Base-by-base conservation (phyloP, 495 filamentous ascomycete genomes). In the Podospora pseudocomata region DNA sequence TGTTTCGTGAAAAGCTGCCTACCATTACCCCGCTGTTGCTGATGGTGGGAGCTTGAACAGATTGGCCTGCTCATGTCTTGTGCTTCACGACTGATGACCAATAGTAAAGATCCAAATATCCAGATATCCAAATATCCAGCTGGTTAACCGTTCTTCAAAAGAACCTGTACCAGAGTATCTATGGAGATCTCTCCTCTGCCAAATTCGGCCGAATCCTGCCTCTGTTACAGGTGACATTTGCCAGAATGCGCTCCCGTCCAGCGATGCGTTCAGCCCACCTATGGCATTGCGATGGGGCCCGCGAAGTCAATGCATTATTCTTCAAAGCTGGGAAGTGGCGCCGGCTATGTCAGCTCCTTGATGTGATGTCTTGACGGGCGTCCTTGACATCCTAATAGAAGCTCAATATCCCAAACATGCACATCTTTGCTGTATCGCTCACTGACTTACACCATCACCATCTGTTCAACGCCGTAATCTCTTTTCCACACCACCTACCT, bases 201-300 rank as follows among this genome's bases (percentile, higher is more conserved):
- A 57, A 26, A 18, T 23, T 27, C 16, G 15, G 23, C 59, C n/a
- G 27, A 30, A 59, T 4, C 60, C 63, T 4, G 26, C 28, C 63
- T 67, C 44, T 75, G 74, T 76, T 63, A 66, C 72, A 76, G 64
- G 67, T 74, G 68, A 65, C 72, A 76, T 76, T 73, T 76, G 74
- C 57, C 74, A 76, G 72, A 74, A 76, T 74, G 27, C 39, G 4
- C n/a, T 58, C 55, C 68, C 26, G 58, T 53, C 49, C n/a, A 11
- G 39, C 28, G 39, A 57, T 59, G 49, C 53, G n/a, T 18, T 23
- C n/a, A 11, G 20, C 49, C 28, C 58, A 59, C 54, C 54, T 27
- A 59, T 67, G 2, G 20, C 7, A 27, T 53, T 13, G 60, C 20
- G 15, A 32, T 34, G 23, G 16, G 23, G 28, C 3, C 44, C 60